Base-by-base conservation (phyloP, 2,329 filamentous ascomycete genomes). In the Botryotinia narcissicola region DNA sequence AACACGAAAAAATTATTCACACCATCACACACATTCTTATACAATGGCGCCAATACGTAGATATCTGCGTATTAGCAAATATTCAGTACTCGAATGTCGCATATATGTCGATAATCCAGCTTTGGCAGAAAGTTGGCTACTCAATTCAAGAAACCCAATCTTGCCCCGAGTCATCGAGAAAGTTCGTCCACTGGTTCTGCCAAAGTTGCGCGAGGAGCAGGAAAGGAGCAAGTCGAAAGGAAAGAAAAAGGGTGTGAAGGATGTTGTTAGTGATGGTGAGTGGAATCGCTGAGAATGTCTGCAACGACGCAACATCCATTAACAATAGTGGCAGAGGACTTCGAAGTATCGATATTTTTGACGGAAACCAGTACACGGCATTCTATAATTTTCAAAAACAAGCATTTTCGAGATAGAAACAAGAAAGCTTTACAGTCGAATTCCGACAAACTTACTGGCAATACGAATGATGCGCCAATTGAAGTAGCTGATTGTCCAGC, bases 71-170 rank as follows among this genome's bases (percentile, higher is more conserved):
- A 97, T 98, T 78, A 95, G 93, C 72, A 95, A 95, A 81, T 93
- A 94, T 82, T 97, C 95, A 7, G 94, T 98, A 46, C 88, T 99
- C n/a, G 96, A 99, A 86, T 94, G 93, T 76, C 94, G 95, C 77
- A 96, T 99, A 78, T 98, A 98, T 83, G 90, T 98, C 64, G 95
- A 98, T 77, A 95, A 95, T 78, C 96, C 96, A 0, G 89, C 92
- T 20, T 89, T 97, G 75, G 89, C 90, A 37, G 89, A 93, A 77
- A 91, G 91, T 80, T 98, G 97, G 90, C 89, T 99, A 29, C 88
- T 97, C 76, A 92, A 92, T 78, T 87, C 92, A 51, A 89, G 91
- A 76, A 86, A 94, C 78, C 90, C 93, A 5, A 88, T 95, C 25
- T 88, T 99, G 22, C 90, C 92, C 57, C 92, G 91, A 76, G 91